Evolutionary conservation across 352 stramenopile species (phyloP), one percentile per base, ranked within the genome.

Genomic region (Phytophthora macrochlamydospora): DNA sequence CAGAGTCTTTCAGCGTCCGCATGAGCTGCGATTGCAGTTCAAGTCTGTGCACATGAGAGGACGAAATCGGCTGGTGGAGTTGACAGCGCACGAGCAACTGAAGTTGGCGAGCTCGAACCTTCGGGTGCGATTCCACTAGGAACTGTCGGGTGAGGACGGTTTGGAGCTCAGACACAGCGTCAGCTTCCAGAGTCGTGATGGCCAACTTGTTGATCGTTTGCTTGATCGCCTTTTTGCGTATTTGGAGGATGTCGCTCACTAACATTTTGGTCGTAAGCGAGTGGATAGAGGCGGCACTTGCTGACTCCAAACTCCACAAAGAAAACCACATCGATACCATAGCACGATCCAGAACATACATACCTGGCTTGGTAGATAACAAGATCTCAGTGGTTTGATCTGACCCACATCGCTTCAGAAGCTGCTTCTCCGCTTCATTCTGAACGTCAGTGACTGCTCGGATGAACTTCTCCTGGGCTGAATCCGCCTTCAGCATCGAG

Each of bases 91-190:
- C 64, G 0, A 92, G 65, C 32, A 92, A 45, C 45, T 87, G 61
- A 8, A 93, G 66, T 49, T 85, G 72, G 38, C 82, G 80, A 4
- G 71, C 71, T 42, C 77, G 78, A 18, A 91, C 67, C 55, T 86
- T 90, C n/a, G 86, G 86, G 44, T 94, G 84, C 6, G 78, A 79
- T 53, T 94, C 86, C 8, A 81, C 62, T 11, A 83, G 44, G 28
- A 92, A 60, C 62, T 91, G 86, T 9, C 57, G 40, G 37, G 73
- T 67, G 4, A 94, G 55, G 54, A 85, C 65, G 1, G 44, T 13
- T 28, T 84, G 70, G 8, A 94, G 60, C 30, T 72, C 37, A 51
- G 43, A 56, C 56, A 64, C 44, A 52, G 14, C 30, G 24, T 69
- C 56, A 6, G 24, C 14, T n/a, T 4, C 55, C 37, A 74, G 55